Conservation (phyloP, 2,329 filamentous ascomycete species). For the Parafenestella ontariensis region DNA sequence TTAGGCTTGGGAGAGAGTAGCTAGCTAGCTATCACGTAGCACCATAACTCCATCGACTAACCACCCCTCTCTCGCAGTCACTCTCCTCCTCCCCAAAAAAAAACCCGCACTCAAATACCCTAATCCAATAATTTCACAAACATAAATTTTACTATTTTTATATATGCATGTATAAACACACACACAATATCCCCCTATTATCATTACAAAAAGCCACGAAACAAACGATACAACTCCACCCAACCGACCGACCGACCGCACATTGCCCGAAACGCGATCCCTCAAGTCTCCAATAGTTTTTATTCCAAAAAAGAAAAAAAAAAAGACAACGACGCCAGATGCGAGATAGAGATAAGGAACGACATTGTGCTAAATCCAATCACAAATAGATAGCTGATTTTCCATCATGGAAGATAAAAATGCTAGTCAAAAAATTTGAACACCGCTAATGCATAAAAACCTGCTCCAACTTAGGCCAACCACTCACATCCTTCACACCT, state of each 20-base stretch:
- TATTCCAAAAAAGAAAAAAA: no score
- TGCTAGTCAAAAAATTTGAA: slow-evolving; percentile 19
- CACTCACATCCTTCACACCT: background rate
- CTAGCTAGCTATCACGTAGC: no score
- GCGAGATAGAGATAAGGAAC: no score
- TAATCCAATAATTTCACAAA: no score
- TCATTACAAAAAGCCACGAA: slow-evolving; percentile 7
- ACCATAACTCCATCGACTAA: no score
- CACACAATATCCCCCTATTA: slow-evolving; percentile 4
- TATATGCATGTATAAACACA: background rate
- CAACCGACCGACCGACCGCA: background rate
- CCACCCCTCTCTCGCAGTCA: no score
- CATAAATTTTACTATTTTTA: no score
- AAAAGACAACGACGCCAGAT: no score
- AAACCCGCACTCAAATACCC: no score
- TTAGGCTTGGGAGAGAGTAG: no score
- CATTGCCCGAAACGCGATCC: background rate
- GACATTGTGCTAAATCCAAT: background rate
- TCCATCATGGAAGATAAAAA: slow-evolving; percentile 17
- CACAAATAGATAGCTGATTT: slow-evolving; percentile 12
- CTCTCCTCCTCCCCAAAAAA: no score
- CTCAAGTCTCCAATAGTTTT: slow-evolving; percentile 8
- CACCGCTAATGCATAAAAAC: slow-evolving; percentile 27
- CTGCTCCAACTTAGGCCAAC: slow-evolving; percentile 18
- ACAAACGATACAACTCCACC: slow-evolving; percentile 2